A percentile compares a stretch with the other conserved stretches of the same genome.
Conservation (phyloP, 2,329 filamentous ascomycete genomes). For the Colletotrichum spinosum region DNA sequence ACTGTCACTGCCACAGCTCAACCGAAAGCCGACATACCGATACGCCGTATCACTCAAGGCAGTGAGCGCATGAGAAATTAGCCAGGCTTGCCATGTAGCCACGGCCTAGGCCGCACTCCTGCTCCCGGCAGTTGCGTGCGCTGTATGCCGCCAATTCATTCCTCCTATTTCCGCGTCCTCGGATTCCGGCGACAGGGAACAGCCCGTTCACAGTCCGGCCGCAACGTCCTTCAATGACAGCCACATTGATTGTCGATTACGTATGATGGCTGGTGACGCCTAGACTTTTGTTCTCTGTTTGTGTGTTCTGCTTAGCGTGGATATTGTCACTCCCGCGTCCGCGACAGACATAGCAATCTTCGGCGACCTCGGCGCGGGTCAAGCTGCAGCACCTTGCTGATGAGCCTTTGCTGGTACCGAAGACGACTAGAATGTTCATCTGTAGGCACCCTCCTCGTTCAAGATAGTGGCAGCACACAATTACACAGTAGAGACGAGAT, state of each 20-base stretch:
- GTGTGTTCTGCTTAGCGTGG: too few relatives aligned
- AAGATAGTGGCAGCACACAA: too few relatives aligned
- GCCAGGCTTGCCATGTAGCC: too few relatives aligned
- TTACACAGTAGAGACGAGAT: too few relatives aligned
- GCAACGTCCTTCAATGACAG: slow-evolving; percentile 25
- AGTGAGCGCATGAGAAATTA: too few relatives aligned
- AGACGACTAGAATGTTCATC: too few relatives aligned
- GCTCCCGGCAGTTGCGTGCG: background rate
- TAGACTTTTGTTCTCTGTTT: slow-evolving; percentile 1
- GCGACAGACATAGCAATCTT: too few relatives aligned
- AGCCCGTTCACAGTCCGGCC: slow-evolving; percentile 1
- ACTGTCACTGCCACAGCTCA: background rate
- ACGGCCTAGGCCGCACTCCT: background rate
- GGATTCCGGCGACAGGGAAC: slow-evolving; percentile 28
- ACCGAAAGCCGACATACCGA: background rate
- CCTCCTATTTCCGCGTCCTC: slow-evolving; percentile 15
- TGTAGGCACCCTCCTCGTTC: too few relatives aligned
- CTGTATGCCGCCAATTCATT: background rate
- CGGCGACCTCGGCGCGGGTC: slow-evolving; percentile 2
- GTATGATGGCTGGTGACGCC: background rate
- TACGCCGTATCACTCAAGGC: too few relatives aligned
- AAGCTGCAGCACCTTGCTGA: background rate
- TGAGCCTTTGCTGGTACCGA: too few relatives aligned
- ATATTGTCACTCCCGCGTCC: too few relatives aligned
- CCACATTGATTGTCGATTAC: slow-evolving; percentile 24